phyloP scores from a whole-genome alignment of 768 basidiomycete genomes.

The Pisolithus tinctorius region DNA sequence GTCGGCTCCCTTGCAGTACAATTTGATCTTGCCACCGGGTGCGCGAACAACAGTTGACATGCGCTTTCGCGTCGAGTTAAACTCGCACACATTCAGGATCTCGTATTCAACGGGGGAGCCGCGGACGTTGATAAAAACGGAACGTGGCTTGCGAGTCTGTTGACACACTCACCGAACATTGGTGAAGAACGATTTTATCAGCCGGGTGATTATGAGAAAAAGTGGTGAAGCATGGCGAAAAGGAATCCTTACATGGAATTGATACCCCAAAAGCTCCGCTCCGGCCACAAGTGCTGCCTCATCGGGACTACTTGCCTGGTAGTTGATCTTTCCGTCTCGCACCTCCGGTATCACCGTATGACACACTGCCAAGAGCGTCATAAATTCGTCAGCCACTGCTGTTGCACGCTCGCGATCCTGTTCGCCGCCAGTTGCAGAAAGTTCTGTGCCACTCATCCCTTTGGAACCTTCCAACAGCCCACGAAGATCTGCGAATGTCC shows the following conservation, averaged over 20 bases:
- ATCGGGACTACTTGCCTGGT: slow-evolving; percentile 96
- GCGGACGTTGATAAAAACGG: slow-evolving; percentile 80
- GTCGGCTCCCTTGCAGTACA: slow-evolving; percentile 97
- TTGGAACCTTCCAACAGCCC: slow-evolving; percentile 40
- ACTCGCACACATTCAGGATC: slow-evolving; percentile 95
- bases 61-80: slow-evolving; percentile 95
- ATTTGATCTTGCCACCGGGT: slow-evolving; percentile 86
- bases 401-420: slow-evolving; percentile 28
- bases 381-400: slow-evolving; percentile 59
- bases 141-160: slow-evolving; percentile 93
- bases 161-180: not conserved
- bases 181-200: not conserved
- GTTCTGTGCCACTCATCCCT: slow-evolving; percentile 34
- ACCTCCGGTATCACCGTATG: slow-evolving; percentile 98
- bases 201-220: not conserved
- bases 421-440: slow-evolving; percentile 41
- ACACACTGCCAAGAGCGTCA: slow-evolving; percentile 87
- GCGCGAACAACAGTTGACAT: slow-evolving; percentile 93
- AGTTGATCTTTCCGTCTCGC: slow-evolving; percentile 82
- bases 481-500: slow-evolving; percentile 72
- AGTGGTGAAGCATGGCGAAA: not conserved
- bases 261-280: slow-evolving; percentile 86
- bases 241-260: slow-evolving; percentile 72
- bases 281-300: slow-evolving; percentile 95
- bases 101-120: slow-evolving; percentile 76